Conservation (phyloP, 75 land plant genomes). For the Isoetes taiwanensis region DNA sequence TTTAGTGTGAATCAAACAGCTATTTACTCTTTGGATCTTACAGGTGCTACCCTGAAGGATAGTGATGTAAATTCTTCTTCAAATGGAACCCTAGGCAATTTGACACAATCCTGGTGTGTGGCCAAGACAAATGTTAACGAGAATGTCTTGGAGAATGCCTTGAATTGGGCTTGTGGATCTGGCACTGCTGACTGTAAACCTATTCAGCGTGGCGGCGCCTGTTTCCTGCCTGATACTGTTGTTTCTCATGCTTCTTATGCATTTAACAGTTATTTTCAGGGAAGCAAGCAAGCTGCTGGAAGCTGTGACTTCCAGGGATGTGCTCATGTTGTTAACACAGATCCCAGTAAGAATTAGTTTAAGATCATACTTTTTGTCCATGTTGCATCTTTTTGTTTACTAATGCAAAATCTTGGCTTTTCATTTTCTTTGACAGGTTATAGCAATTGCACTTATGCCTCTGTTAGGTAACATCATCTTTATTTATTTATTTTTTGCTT, state of each 20-base stretch:
- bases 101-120: conserved; percentile 21
- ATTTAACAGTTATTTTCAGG: conserved; percentile 16
- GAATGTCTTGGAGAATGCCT: conserved; percentile 1
- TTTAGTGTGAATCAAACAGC: background rate
- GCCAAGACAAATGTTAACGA: conserved; percentile 5
- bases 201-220: conserved; percentile 12
- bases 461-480: no score
- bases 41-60: background rate
- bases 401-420: no score
- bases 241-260: conserved; percentile 18
- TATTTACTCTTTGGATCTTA: background rate
- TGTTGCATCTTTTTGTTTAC: no score
- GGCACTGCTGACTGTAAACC: conserved; percentile 8
- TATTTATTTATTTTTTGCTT: no score
- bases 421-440: no score
- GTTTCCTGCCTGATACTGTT: conserved; percentile 14
- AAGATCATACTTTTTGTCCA: no score
- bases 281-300: conserved; percentile 1
- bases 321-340: conserved; percentile 8
- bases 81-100: background rate
- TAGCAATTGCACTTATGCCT: no score
- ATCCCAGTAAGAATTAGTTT: conserved; percentile 22
- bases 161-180: conserved; percentile 16
- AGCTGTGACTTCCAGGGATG: conserved; percentile 12
- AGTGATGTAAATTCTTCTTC: background rate